Conservation (phyloP, 129 eudicot species). For the Escallonia rubra region DNA sequence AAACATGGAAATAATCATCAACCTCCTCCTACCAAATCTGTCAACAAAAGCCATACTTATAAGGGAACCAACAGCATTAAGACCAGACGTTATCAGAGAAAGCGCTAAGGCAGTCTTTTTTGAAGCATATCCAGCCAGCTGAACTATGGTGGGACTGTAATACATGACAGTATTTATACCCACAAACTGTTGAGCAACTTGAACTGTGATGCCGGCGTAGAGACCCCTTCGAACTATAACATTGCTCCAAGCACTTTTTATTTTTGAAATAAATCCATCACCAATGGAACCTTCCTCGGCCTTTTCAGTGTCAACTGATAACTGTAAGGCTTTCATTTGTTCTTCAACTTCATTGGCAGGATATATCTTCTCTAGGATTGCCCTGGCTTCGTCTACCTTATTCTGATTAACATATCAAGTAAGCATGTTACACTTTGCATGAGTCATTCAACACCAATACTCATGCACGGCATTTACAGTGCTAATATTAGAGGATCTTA, state of each 20-base stretch:
- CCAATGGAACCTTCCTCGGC: constrained; percentile 32
- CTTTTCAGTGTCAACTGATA: constrained; percentile 36
- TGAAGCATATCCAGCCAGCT: constrained; percentile 62
- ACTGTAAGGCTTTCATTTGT: constrained; percentile 40
- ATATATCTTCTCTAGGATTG: constrained; percentile 44
- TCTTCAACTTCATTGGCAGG: constrained; percentile 50
- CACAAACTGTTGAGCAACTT: constrained; percentile 69
- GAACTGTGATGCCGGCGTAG: constrained; percentile 61
- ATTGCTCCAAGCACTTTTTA: constrained; percentile 43
- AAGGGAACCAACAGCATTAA: constrained; percentile 56
- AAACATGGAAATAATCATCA: constrained; percentile 55
- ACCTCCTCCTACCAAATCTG: constrained; percentile 53
- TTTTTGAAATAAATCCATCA: constrained; percentile 21
- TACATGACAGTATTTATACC: constrained; percentile 66
- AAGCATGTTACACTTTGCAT: background rate
- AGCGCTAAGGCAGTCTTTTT: constrained; percentile 56
- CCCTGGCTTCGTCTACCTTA: constrained; percentile 41
- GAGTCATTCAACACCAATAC: too few species aligned
- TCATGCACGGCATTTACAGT: too few species aligned
- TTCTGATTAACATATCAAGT: constrained; percentile 17
- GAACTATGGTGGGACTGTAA: constrained; percentile 62
- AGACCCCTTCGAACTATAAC: constrained; percentile 53
- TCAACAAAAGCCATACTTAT: constrained; percentile 57
- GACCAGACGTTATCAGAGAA: constrained; percentile 57
- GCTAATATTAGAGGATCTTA: too few species aligned